Percentiles rank a stretch among this genome's conserved stretches.
Evolutionary conservation across 139 green algal genomes (phyloP).

Genomic region (Nannochloris sp.): DNA sequence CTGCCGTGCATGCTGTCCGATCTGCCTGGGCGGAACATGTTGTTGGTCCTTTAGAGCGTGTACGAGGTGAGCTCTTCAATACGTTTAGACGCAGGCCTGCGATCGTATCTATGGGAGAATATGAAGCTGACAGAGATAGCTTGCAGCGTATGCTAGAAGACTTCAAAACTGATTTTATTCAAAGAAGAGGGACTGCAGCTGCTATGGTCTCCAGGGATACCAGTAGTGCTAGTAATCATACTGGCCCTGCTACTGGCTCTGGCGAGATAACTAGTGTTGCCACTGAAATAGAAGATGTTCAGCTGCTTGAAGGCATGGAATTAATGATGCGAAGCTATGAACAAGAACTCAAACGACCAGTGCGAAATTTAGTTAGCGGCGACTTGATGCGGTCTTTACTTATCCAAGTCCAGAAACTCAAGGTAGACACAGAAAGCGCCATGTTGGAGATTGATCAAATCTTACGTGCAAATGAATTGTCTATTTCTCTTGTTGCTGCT

Average conservation of each 20-base stretch:
- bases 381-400: slow-evolving; percentile 71
- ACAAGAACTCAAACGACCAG: slow-evolving; percentile 45
- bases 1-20: slow-evolving; percentile 3
- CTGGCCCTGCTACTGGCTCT: background rate
- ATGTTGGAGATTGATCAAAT: slow-evolving; percentile 96
- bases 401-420: slow-evolving; percentile 90
- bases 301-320: slow-evolving; percentile 53
- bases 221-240: background rate
- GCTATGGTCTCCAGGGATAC: background rate
- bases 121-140: slow-evolving; percentile 54
- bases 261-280: too few relatives aligned
- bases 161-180: slow-evolving; percentile 47
- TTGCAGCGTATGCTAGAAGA: slow-evolving; percentile 75
- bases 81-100: slow-evolving; percentile 59
- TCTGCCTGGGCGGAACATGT: slow-evolving; percentile 46
- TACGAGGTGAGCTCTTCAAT: slow-evolving; percentile 71
- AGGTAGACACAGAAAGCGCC: slow-evolving; percentile 80
- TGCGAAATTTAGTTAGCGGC: slow-evolving; percentile 71
- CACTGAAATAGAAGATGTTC: background rate
- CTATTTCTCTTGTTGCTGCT: slow-evolving; percentile 67
- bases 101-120: slow-evolving; percentile 57
- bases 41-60: slow-evolving; percentile 45
- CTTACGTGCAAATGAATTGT: slow-evolving; percentile 81
- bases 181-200: slow-evolving; percentile 1
- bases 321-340: slow-evolving; percentile 72